phyloP scores from a whole-genome alignment of 1,284 basidiomycete genomes.

The Cronartium ribicola region DNA sequence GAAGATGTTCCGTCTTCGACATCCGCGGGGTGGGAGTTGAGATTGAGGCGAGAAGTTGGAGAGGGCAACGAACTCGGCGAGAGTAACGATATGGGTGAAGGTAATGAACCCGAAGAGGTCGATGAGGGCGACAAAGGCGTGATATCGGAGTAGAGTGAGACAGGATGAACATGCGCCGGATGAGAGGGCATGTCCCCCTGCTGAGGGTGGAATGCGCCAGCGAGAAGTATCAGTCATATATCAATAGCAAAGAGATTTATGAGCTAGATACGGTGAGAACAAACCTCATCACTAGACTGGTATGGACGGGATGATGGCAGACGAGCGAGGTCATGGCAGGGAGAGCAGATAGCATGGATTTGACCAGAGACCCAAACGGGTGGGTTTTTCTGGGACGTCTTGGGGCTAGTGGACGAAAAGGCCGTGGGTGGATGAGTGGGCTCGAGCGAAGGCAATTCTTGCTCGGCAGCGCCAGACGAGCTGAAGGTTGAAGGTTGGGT shows the following conservation, averaged over 20 bases:
- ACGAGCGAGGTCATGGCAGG: too few relatives aligned
- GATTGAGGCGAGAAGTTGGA: too few relatives aligned
- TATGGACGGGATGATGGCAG: too few relatives aligned
- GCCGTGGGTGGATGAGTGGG: not conserved
- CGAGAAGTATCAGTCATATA: too few relatives aligned
- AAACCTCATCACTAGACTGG: too few relatives aligned
- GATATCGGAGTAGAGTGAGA: not conserved
- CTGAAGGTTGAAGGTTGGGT: not conserved
- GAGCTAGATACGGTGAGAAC: too few relatives aligned
- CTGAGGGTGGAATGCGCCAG: not conserved
- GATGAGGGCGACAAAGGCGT: not conserved
- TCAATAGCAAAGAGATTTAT: too few relatives aligned
- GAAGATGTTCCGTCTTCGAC: not conserved
- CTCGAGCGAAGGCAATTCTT: not conserved
- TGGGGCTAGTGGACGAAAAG: not conserved
- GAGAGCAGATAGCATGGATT: not conserved
- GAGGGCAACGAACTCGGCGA: too few relatives aligned
- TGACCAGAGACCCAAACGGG: not conserved
- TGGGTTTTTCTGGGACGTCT: not conserved
- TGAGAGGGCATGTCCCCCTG: not conserved
- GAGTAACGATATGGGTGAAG: slow-evolving; percentile 1
- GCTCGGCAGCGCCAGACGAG: not conserved
- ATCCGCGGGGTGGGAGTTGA: too few relatives aligned
- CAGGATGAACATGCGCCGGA: not conserved
- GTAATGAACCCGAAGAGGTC: not conserved